Conservation (phyloP, 768 basidiomycete species). For the Tephrocybe sp. region DNA sequence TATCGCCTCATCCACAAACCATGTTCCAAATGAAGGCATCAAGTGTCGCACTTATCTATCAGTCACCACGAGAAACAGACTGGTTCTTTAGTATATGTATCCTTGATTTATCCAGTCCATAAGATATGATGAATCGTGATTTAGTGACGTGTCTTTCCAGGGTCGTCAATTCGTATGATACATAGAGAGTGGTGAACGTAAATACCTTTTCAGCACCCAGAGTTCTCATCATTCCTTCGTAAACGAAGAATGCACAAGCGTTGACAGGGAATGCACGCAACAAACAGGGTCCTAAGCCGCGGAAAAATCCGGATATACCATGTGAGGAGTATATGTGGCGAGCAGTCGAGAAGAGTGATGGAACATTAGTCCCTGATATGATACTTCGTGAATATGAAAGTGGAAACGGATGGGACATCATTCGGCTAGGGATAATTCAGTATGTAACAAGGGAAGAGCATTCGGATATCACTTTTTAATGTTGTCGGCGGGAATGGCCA, state of each 20-base stretch:
- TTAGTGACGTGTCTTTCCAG: constrained; percentile 42
- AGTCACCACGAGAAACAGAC: no score
- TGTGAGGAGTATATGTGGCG: constrained; percentile 51
- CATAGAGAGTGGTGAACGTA: constrained; percentile 15
- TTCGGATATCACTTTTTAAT: constrained; percentile 64
- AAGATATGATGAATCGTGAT: neutral
- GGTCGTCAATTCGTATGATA: constrained; percentile 5
- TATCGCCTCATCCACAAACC: no score
- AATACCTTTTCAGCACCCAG: constrained; percentile 66
- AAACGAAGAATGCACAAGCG: constrained; percentile 76
- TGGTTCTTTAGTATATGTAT: no score
- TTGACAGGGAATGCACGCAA: constrained; percentile 78
- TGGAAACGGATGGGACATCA: constrained; percentile 59
- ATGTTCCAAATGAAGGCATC: constrained; percentile 6
- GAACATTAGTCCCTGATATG: constrained; percentile 27
- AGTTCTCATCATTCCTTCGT: constrained; percentile 67
- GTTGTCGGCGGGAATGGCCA: constrained; percentile 76
- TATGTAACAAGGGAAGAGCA: constrained; percentile 1
- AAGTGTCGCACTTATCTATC: neutral
- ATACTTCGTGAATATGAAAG: constrained; percentile 35
- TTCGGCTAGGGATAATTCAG: constrained; percentile 42
- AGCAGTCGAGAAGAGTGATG: constrained; percentile 49
- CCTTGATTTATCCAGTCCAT: no score
- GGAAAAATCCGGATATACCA: constrained; percentile 56
- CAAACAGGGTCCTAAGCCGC: constrained; percentile 66